These are phyloP conservation scores for Kalmanozyma brasiliensis DNA, from an alignment of 1,284 basidiomycete species.

Conservation along the genomic window DNA sequence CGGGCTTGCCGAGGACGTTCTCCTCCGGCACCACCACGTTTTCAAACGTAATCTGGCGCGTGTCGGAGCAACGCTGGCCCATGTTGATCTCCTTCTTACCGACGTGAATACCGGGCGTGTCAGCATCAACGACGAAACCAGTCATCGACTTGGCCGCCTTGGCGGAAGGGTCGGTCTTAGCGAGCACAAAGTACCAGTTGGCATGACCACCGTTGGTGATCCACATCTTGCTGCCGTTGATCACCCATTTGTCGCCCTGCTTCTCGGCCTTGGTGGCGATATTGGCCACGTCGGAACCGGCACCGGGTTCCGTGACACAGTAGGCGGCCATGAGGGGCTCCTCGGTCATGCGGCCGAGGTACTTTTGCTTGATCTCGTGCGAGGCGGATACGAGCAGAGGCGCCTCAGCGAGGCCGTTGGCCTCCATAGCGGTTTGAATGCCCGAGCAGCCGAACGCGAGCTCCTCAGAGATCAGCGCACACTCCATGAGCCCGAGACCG, in stretches of 20 bases:
- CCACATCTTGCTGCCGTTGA: slow-evolving; percentile 72
- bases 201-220: slow-evolving; percentile 71
- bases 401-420: slow-evolving; percentile 72
- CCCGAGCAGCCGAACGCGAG: slow-evolving; percentile 73
- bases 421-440: slow-evolving; percentile 71
- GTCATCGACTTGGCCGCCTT: slow-evolving; percentile 71
- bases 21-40: slow-evolving; percentile 71
- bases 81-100: slow-evolving; percentile 74
- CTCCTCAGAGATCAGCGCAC: slow-evolving; percentile 71
- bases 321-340: slow-evolving; percentile 73
- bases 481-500: slow-evolving; percentile 71
- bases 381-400: slow-evolving; percentile 72
- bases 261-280: slow-evolving; percentile 70
- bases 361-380: slow-evolving; percentile 72
- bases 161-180: slow-evolving; percentile 71
- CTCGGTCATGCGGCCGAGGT: slow-evolving; percentile 73
- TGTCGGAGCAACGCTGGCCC: slow-evolving; percentile 73
- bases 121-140: slow-evolving; percentile 73
- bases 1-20: slow-evolving; percentile 71
- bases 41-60: slow-evolving; percentile 73
- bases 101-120: slow-evolving; percentile 70
- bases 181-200: slow-evolving; percentile 73
- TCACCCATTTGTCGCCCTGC: slow-evolving; percentile 71
- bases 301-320: slow-evolving; percentile 72
- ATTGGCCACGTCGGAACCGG: slow-evolving; percentile 72